Percentiles rank a stretch among this genome's conserved stretches.
phyloP scores from a whole-genome alignment of 2,329 filamentous ascomycete species.

The Fusarium succisae region DNA sequence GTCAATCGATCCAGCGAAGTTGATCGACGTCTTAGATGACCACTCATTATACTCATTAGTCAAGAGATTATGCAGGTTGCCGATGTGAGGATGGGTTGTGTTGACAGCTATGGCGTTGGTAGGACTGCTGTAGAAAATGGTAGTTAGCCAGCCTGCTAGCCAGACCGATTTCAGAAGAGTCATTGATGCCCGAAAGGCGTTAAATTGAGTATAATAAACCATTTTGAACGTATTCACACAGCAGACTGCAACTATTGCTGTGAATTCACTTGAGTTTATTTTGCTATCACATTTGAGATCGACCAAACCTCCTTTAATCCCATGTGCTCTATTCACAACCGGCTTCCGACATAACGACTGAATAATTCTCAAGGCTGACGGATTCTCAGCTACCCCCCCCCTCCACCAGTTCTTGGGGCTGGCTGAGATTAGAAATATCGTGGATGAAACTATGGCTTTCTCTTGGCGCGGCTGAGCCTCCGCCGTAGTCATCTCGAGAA shows the following conservation, averaged over 20 bases:
- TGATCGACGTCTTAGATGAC: background rate
- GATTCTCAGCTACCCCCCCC: background rate
- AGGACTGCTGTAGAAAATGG: background rate
- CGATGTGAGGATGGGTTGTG: background rate
- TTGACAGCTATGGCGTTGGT: background rate
- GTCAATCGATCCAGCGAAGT: background rate
- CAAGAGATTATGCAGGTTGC: background rate
- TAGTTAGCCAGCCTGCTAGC: rapidly evolving
- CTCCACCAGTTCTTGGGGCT: background rate
- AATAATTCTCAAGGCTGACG: background rate
- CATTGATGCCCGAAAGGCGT: background rate
- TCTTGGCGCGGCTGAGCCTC: background rate
- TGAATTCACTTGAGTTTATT: too few relatives aligned
- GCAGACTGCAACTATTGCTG: rapidly evolving
- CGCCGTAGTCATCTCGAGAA: background rate
- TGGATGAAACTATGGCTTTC: background rate
- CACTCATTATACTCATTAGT: background rate
- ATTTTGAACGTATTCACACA: background rate
- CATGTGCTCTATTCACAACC: background rate
- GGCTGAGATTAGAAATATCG: background rate
- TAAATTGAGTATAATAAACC: rapidly evolving
- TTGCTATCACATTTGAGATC: too few relatives aligned
- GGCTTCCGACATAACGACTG: background rate
- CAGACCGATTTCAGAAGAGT: background rate
- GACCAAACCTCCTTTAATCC: too few relatives aligned